These are phyloP conservation scores for Picochlorum sp. DNA, from an alignment of 139 green algal genomes.

Conservation along the genomic window DNA sequence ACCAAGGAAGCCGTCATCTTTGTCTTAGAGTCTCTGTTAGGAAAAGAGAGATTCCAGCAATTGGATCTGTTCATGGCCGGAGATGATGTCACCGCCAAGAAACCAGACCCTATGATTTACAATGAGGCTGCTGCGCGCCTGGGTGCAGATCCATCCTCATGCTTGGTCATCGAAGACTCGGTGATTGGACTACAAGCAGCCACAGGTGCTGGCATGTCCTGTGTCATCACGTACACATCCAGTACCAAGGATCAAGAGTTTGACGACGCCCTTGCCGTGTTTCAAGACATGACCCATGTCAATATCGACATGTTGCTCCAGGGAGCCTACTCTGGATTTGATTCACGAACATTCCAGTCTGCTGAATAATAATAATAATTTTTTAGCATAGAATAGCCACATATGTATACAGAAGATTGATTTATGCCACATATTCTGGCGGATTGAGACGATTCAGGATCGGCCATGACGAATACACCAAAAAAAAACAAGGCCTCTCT, in stretches of 20 bases:
- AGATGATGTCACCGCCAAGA: conserved; percentile 60
- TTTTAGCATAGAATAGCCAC: neutral
- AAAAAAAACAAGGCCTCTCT: no score
- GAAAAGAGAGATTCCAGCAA: conserved; percentile 54
- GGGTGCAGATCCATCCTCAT: conserved; percentile 59
- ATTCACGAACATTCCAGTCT: conserved; percentile 7
- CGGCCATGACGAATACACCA: no score
- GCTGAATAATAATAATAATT: neutral
- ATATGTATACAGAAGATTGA: neutral
- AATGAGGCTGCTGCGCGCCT: conserved; percentile 76
- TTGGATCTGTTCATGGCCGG: conserved; percentile 85
- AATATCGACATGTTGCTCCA: conserved; percentile 13
- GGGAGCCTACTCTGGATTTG: conserved; percentile 8
- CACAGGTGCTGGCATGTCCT: conserved; percentile 89
- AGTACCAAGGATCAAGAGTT: conserved; percentile 52
- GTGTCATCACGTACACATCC: conserved; percentile 69
- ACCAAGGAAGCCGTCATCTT: conserved; percentile 78
- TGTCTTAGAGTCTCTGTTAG: conserved; percentile 68
- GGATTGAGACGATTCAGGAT: no score
- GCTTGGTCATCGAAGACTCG: conserved; percentile 93
- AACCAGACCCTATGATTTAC: conserved; percentile 77
- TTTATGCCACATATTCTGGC: no score
- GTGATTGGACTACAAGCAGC: conserved; percentile 82
- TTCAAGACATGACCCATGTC: conserved; percentile 9
- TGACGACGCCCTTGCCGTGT: conserved; percentile 13